Evolutionary conservation across 306 rosid genomes (phyloP), one percentile per base, ranked within the genome.

Genomic region (Rosa lucieae): DNA sequence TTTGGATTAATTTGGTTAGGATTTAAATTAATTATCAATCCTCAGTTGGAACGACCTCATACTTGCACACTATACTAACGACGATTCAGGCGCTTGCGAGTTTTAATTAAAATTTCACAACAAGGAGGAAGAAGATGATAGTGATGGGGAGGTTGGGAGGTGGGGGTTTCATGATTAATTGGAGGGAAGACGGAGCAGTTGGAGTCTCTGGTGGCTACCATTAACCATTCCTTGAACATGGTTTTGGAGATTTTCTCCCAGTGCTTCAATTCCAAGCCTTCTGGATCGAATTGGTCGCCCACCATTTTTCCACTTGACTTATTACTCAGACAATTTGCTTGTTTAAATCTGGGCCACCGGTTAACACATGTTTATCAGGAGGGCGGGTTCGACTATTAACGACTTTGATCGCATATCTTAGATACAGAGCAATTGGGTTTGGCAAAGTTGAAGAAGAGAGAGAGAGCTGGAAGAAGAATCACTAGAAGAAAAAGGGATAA

Each of bases 171-270:
- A 65, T 88, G 91, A 63, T 86, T 81, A 10, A 58, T 58, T 52
- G 91, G 91, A 74, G 91, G 91, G 69, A 88, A 88, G 48, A 86
- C 61, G 49, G 79, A 76, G 79, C 75, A 79, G 79, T 44, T 40
- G 26, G 73, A 75, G 63, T 83, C 86, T 56, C 78, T 78, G 73
- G 86, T 82, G 66, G 77, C 74, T 46, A 77, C 91, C 89, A 86
- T 83, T 2, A 84, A 66, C 82, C 77, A 72, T 43, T 83, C 58
- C 35, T 69, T 70, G 52, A 66, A 55, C 6, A 83, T 58, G 81
- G 48, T 29, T 70, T 63, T 18, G 1, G 70, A 71, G 65, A 23
- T 40, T 6, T 26, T 75, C 9, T 65, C 21, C 70, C 44, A 32
- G 39, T 21, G 40, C 15, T 63, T 63, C 10, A 59, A 23, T 43